phyloP scores from a whole-genome alignment of 768 basidiomycete genomes.

The Dendrothele bispora region DNA sequence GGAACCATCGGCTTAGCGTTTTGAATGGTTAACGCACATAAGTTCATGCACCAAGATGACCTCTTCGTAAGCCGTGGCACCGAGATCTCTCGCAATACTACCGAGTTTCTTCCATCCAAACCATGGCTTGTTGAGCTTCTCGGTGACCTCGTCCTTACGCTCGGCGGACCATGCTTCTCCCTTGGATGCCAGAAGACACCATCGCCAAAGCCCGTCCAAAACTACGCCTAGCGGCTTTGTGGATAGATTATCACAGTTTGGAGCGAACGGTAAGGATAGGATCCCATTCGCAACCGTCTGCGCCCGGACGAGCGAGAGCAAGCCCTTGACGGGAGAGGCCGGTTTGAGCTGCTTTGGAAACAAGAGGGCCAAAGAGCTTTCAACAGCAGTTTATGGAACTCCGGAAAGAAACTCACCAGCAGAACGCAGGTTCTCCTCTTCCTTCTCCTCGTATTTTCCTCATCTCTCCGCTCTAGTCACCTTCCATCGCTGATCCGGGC shows the following conservation, averaged over 20 bases:
- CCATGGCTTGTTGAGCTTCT: slow-evolving; percentile 94
- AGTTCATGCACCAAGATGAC: slow-evolving; percentile 90
- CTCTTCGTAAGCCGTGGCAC: slow-evolving; percentile 99
- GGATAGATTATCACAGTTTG: slow-evolving; percentile 97
- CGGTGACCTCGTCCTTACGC: slow-evolving; percentile 85
- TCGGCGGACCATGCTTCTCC: slow-evolving; percentile 95
- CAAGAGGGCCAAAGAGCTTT: too few species aligned
- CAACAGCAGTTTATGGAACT: too few species aligned
- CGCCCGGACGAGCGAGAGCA: slow-evolving; percentile 90
- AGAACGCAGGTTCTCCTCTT: too few species aligned
- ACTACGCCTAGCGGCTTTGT: slow-evolving; percentile 98
- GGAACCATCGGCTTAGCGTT: slow-evolving; percentile 90
- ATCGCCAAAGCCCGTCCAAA: slow-evolving; percentile 99
- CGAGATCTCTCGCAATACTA: slow-evolving; percentile 77
- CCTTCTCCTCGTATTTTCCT: too few species aligned
- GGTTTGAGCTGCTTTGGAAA: slow-evolving; percentile 97
- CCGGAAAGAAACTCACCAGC: too few species aligned
- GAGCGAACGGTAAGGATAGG: slow-evolving; percentile 96
- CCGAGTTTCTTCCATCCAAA: slow-evolving; percentile 98
- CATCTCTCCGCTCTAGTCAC: too few species aligned
- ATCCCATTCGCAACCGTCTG: slow-evolving; percentile 87
- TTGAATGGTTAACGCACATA: slow-evolving; percentile 92
- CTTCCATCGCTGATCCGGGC: too few species aligned
- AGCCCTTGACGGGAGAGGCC: slow-evolving; percentile 92
- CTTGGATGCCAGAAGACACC: slow-evolving; percentile 93